These are phyloP conservation scores for Aspergillus sp. DNA, from an alignment of 2,329 filamentous ascomycete species.

Conservation along the genomic window DNA sequence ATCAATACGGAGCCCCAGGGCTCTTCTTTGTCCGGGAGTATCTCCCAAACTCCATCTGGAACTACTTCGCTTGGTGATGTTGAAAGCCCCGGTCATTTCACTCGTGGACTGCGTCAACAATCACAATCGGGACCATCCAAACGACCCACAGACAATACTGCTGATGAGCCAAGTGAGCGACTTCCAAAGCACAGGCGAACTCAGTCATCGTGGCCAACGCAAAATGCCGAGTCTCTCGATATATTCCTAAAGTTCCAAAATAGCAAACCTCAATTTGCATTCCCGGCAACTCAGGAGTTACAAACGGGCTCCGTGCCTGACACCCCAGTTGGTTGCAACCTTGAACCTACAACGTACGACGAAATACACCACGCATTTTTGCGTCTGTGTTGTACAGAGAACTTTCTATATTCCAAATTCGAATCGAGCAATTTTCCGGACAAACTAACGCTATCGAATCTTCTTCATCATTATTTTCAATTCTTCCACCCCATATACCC, in stretches of 20 bases:
- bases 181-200: slow-evolving; percentile 28
- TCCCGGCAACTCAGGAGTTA: slow-evolving; percentile 21
- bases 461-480: slow-evolving; percentile 38
- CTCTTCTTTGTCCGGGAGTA: slow-evolving; percentile 17
- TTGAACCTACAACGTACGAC: slow-evolving; percentile 29
- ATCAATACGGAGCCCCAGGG: slow-evolving; percentile 16
- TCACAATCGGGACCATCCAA: slow-evolving; percentile 24
- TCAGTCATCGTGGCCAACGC: slow-evolving; percentile 16
- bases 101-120: slow-evolving; percentile 21
- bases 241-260: slow-evolving; percentile 12
- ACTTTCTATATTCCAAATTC: slow-evolving; percentile 31
- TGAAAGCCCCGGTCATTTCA: slow-evolving; percentile 21
- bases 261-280: slow-evolving; percentile 22
- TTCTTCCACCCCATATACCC: slow-evolving; percentile 43
- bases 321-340: slow-evolving; percentile 13
- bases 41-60: slow-evolving; percentile 21
- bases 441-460: slow-evolving; percentile 26
- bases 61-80: slow-evolving; percentile 19
- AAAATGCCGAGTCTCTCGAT: slow-evolving; percentile 12
- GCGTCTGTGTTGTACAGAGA: slow-evolving; percentile 31
- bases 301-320: slow-evolving; percentile 19
- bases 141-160: slow-evolving; percentile 27
- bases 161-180: slow-evolving; percentile 26
- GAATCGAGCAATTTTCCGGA: slow-evolving; percentile 31
- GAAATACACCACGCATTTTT: slow-evolving; percentile 31